These are phyloP conservation scores for Geranium rotundifolium DNA, from an alignment of 345 rosid genomes.

Conservation along the genomic window DNA sequence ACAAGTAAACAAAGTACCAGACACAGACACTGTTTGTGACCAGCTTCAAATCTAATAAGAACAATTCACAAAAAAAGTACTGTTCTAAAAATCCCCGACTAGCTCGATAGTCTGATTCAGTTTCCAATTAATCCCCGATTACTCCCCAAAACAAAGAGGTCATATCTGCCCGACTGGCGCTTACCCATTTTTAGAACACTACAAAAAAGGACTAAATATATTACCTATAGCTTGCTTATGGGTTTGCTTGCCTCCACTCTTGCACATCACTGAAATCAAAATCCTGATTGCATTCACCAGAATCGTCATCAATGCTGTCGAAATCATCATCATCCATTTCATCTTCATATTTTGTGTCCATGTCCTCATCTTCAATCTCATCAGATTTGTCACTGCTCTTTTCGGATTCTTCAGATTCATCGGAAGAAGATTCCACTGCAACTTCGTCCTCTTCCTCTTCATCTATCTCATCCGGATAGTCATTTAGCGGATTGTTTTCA, in stretches of 20 bases:
- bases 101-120: too few species aligned
- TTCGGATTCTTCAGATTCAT: not conserved
- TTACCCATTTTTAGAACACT: too few species aligned
- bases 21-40: too few species aligned
- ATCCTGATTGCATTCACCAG: not conserved
- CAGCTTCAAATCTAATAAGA: too few species aligned
- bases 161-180: too few species aligned
- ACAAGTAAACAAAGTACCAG: too few species aligned
- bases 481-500: conserved; percentile 63
- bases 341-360: conserved; percentile 18
- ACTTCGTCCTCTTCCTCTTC: conserved; percentile 31
- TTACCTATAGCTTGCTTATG: too few species aligned
- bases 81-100: too few species aligned
- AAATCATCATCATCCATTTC: conserved; percentile 11
- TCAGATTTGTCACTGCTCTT: conserved; percentile 11
- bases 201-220: too few species aligned
- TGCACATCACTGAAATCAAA: not conserved
- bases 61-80: too few species aligned
- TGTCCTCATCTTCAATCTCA: conserved; percentile 11
- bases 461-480: conserved; percentile 65
- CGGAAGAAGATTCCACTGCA: conserved; percentile 10
- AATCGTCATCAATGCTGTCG: conserved; percentile 2
- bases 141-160: too few species aligned
- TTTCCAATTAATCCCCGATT: too few species aligned
- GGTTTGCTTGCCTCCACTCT: not conserved